Conservation (phyloP, 2,329 filamentous ascomycete species). For the Talaromyces sp. region DNA sequence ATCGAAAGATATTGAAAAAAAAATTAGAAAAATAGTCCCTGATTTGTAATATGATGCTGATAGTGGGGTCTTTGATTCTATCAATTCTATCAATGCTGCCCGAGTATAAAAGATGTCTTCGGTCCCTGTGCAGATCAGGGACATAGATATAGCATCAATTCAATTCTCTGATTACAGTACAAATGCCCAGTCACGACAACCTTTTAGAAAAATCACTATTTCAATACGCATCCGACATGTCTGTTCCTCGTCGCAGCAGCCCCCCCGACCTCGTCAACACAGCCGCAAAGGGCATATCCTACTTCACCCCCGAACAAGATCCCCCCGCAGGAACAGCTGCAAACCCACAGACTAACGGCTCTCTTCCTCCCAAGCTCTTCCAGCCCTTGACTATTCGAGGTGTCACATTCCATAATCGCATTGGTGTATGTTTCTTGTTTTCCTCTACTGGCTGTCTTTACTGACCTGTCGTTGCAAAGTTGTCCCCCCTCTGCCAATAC, state of each 20-base stretch:
- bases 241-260: conserved; percentile 8
- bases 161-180: too few relatives aligned
- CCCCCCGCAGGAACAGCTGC: conserved; percentile 35
- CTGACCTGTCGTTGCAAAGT: conserved; percentile 28
- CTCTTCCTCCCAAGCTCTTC: conserved; percentile 53
- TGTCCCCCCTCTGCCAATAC: conserved; percentile 64
- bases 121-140: too few relatives aligned
- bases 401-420: conserved; percentile 62
- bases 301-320: conserved; percentile 36
- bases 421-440: conserved; percentile 45
- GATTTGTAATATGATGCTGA: conserved; percentile 2
- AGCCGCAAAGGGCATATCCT: conserved; percentile 39
- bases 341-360: conserved; percentile 37
- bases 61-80: background rate
- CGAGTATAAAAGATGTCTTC: background rate
- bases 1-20: too few relatives aligned
- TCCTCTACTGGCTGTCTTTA: background rate
- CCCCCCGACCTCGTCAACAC: conserved; percentile 32
- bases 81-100: background rate
- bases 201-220: too few relatives aligned
- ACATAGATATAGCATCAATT: too few relatives aligned
- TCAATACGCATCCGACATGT: background rate
- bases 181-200: too few relatives aligned
- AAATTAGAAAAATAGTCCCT: background rate
- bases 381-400: conserved; percentile 54